Evolutionary conservation across 352 stramenopile genomes (phyloP), one percentile per base, ranked within the genome.

Genomic region (Plasmopara halstedii): DNA sequence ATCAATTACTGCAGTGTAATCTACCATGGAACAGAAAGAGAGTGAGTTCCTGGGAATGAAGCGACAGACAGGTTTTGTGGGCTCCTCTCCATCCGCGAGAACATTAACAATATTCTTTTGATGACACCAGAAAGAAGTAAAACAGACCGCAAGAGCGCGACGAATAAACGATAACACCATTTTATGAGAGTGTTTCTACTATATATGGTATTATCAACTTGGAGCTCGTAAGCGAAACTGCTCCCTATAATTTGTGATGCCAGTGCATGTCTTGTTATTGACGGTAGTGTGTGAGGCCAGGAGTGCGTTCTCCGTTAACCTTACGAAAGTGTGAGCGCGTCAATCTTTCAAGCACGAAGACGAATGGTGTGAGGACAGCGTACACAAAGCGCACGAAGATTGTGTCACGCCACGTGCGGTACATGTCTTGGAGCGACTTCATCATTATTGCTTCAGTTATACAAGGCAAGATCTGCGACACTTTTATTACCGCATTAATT

Each of bases 11-110:
- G 76, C 78, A 35, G 65, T 54, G 63, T 90, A 93, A 52, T 88
- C 70, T 36, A 92, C 68, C 81, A 90, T 90, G 34, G 73, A 85
- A 56, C 78, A 92, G 52, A 92, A 90, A 15, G 64, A 55, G 15
- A 92, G 69, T 38, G 73, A 80, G 42, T 83, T 68, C 41, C 82
- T 85, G 3, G 56, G 33, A 42, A 89, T 74, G 5, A 45, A 31
- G 1, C 60, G 63, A 25, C 78, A 87, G 25, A 76, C 50, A 0
- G 74, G 68, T 7, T 46, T 70, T 6, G 14, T 37, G 0, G 74
- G 72, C 20, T 86, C 77, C 31, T 87, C 74, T 25, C 37, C 58
- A 8, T 77, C 65, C 4, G 36, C 26, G 11, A 53, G 10, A 2
- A 46, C 50, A 15, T n/a, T n/a, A 17, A 29, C 43, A 17, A 32